Conservation (phyloP, 2,329 filamentous ascomycete species). For the Alternaria triticina region DNA sequence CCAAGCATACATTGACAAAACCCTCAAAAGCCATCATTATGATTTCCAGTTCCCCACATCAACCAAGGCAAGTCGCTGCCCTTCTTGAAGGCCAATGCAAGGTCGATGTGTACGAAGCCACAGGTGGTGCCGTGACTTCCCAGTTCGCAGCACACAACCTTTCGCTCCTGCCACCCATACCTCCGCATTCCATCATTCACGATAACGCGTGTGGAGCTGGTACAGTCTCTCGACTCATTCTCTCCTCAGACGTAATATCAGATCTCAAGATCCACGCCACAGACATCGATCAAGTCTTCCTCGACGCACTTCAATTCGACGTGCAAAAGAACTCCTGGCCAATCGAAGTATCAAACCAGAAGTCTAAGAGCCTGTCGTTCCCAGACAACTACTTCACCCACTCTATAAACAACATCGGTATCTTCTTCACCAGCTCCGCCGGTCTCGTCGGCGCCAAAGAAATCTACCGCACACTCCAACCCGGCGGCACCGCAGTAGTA, state of each 20-base stretch:
- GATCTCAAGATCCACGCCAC: slow-evolving; percentile 38
- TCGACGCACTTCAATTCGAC: slow-evolving; percentile 23
- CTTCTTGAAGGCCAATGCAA: slow-evolving; percentile 31
- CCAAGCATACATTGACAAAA: background rate
- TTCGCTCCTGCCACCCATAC: slow-evolving; percentile 33
- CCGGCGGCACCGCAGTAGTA: slow-evolving; percentile 47
- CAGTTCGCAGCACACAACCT: slow-evolving; percentile 38
- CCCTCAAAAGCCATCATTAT: slow-evolving; percentile 4
- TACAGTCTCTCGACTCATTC: slow-evolving; percentile 33
- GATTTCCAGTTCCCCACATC: slow-evolving; percentile 16
- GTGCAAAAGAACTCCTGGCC: slow-evolving; percentile 29
- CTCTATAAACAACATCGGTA: slow-evolving; percentile 50
- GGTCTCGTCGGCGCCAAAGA: slow-evolving; percentile 45
- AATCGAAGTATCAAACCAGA: slow-evolving; percentile 26
- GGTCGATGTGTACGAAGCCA: slow-evolving; percentile 37
- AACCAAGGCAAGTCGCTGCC: slow-evolving; percentile 32
- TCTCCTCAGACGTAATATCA: slow-evolving; percentile 10
- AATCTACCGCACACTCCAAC: slow-evolving; percentile 48
- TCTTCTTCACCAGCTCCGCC: slow-evolving; percentile 45
- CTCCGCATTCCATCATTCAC: slow-evolving; percentile 36
- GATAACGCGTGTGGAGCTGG: slow-evolving; percentile 46
- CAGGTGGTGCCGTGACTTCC: slow-evolving; percentile 34
- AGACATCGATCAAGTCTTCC: slow-evolving; percentile 38
- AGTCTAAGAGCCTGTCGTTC: slow-evolving; percentile 24
- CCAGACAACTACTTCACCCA: slow-evolving; percentile 46